These are phyloP conservation scores for Cryptosporidium sp. DNA, from an alignment of 169 alveolate species.

Conservation along the genomic window DNA sequence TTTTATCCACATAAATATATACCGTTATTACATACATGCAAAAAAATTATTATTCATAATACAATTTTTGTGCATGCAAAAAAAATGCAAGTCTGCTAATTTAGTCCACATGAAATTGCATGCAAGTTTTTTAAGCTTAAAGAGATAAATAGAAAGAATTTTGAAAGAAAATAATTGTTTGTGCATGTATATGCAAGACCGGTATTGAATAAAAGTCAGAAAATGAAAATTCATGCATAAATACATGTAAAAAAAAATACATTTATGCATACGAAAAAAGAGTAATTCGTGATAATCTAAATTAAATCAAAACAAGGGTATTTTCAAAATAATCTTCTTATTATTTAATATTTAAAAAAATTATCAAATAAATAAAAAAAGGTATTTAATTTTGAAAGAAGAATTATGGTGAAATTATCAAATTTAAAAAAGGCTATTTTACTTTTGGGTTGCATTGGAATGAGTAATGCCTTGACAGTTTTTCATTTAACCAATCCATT, in stretches of 20 bases:
- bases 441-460: slow-evolving; percentile 16
- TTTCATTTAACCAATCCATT: slow-evolving; percentile 70
- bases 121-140: not conserved
- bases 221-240: not conserved
- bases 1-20: slow-evolving; percentile 5
- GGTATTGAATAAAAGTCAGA: not conserved
- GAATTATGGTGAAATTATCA: slow-evolving; percentile 15
- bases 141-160: not conserved
- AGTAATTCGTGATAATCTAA: slow-evolving; percentile 2
- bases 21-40: slow-evolving; percentile 10
- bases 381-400: not conserved
- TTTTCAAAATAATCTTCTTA: not conserved
- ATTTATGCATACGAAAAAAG: not conserved
- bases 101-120: slow-evolving; percentile 6
- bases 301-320: not conserved
- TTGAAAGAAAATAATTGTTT: not conserved
- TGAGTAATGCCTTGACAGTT: slow-evolving; percentile 57
- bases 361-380: not conserved
- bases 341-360: not conserved
- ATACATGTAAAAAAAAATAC: not conserved
- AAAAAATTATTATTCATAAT: not conserved
- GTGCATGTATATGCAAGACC: not conserved
- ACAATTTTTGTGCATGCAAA: not conserved
- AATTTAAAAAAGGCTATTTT: slow-evolving; percentile 16
- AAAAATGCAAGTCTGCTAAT: not conserved